Base-by-base conservation (phyloP, 805 yeast species). In the Wickerhamomyces mucosus region DNA sequence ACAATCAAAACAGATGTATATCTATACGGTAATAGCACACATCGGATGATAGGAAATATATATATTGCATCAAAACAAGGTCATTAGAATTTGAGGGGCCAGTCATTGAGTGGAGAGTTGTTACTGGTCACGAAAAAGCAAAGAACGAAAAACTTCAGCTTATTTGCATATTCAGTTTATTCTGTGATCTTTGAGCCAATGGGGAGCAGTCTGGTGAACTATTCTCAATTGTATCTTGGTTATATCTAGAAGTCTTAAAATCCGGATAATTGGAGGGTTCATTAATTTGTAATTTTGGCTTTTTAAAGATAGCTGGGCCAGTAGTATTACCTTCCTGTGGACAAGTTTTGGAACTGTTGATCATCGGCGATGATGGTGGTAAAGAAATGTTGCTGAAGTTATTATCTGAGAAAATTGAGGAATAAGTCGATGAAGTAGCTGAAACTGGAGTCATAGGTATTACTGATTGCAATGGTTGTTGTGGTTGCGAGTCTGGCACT, bases 161-260 rank as follows among this genome's bases (percentile, higher is more conserved):
- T n/a, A n/a, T n/a, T n/a, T n/a, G n/a, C 16, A 35, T 13, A 23
- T 38, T 42, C 27, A 38, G 15, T 18, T 39, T n/a, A n/a, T n/a
- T 40, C 15, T 40, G 45, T 13, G 46, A 40, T 29, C 42, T 36
- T 31, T 40, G 45, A 4, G 41, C 39, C 26, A 42, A 31, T 6
- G 46, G 46, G 3, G 43, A 38, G 5, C 43, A 38, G 9, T 30
- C 19, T 6, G 43, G 43, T 19, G 37, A 37, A 18, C 31, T 7
- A 16, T 36, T 36, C 11, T 24, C 21, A 23, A 31, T 33, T 7
- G 26, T 31, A 4, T 29, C 35, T 5, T 33, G 26, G 14, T 16
- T 27, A 11, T 24, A 32, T 4, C 29, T 31, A 18, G 31, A 35
- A 6, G 13, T 14, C 8, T 28, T 15, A 13, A 24, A 28, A 12